Conservation (phyloP, 352 stramenopile species). For the Globisporangium splendens region DNA sequence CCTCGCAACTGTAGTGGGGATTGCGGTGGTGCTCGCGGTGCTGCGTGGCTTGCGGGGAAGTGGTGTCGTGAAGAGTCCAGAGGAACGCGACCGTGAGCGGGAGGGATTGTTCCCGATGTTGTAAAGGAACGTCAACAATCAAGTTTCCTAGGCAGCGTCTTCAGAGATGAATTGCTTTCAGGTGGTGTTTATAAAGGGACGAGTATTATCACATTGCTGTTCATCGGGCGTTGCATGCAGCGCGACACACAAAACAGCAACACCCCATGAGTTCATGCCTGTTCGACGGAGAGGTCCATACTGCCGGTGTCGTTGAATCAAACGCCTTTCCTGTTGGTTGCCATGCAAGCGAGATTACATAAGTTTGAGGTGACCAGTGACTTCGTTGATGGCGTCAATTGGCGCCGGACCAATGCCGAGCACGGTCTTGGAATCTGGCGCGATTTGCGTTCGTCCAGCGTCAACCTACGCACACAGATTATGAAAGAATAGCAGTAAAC, state of each 20-base stretch:
- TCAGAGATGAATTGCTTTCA: too few species aligned
- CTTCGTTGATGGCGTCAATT: conserved; percentile 58
- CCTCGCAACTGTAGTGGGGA: conserved; percentile 29
- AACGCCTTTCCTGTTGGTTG: background rate
- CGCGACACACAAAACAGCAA: too few species aligned
- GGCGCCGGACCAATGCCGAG: conserved; percentile 74
- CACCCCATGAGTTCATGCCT: too few species aligned
- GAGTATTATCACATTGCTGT: too few species aligned
- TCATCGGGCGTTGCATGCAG: too few species aligned
- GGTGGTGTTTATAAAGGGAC: too few species aligned
- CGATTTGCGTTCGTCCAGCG: conserved; percentile 83
- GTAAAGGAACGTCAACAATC: conserved; percentile 14
- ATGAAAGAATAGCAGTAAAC: background rate
- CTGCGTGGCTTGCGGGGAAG: conserved; percentile 29
- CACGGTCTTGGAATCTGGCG: conserved; percentile 81
- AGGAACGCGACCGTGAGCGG: conserved; percentile 29
- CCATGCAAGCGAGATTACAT: conserved; percentile 38
- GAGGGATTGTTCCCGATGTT: conserved; percentile 53
- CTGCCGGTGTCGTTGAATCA: background rate
- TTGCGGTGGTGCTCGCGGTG: conserved; percentile 30
- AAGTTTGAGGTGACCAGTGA: conserved; percentile 84
- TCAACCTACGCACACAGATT: conserved; percentile 45
- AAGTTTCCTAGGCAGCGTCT: too few species aligned
- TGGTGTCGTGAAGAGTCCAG: conserved; percentile 36
- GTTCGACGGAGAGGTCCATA: too few species aligned